These are phyloP conservation scores for Penicillium soppii DNA, from an alignment of 495 filamentous ascomycete species.

Conservation along the genomic window DNA sequence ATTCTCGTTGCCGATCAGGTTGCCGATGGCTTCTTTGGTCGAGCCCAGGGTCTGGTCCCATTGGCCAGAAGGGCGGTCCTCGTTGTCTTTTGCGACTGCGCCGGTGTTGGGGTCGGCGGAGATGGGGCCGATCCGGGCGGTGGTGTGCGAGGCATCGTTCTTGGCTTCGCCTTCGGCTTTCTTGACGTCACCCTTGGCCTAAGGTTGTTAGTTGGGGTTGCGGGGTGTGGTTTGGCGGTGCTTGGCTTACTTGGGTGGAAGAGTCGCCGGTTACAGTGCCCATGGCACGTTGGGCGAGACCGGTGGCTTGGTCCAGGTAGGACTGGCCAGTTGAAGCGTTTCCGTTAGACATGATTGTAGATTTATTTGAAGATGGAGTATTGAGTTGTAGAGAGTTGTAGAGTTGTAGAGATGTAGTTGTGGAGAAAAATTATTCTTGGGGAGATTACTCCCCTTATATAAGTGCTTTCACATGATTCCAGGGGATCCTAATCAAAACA, in stretches of 20 bases:
- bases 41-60: conserved; percentile 89
- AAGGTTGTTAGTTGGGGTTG: conserved; percentile 12
- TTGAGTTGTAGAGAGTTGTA: conserved; percentile 3
- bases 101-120: conserved; percentile 65
- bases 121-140: conserved; percentile 67
- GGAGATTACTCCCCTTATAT: too few relatives aligned
- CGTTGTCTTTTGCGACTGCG: conserved; percentile 68
- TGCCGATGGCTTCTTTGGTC: conserved; percentile 79
- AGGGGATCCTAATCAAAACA: too few relatives aligned
- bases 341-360: conserved; percentile 53
- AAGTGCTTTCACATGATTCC: too few relatives aligned
- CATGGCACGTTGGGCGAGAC: conserved; percentile 67
- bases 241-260: conserved; percentile 58
- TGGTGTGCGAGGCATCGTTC: conserved; percentile 63
- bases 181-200: conserved; percentile 54
- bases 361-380: not conserved
- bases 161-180: conserved; percentile 61
- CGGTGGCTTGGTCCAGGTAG: conserved; percentile 75
- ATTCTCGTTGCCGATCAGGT: conserved; percentile 68
- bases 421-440: too few relatives aligned
- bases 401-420: not conserved
- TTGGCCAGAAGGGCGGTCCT: conserved; percentile 65
- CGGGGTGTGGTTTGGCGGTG: not conserved
- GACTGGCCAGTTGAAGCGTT: conserved; percentile 79
- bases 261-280: conserved; percentile 74